phyloP scores from a whole-genome alignment of 2,329 filamentous ascomycete genomes.

The Aaosphaeria arxii region DNA sequence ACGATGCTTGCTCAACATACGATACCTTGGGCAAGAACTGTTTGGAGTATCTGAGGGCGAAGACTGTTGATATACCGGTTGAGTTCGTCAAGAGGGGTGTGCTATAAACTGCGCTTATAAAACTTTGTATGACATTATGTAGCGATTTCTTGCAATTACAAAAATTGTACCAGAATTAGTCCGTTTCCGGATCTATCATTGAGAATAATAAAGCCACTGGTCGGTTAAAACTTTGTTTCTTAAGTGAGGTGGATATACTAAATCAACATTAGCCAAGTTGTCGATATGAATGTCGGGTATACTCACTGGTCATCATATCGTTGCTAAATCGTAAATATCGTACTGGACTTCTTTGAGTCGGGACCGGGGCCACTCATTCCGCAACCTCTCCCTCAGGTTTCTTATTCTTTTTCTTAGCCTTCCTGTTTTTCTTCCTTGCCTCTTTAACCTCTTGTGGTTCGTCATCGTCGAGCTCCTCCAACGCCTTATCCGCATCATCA shows the following conservation, averaged over 20 bases:
- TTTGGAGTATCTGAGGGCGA: constrained; percentile 45
- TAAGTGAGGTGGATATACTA: too few species aligned
- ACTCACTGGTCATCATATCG: too few species aligned
- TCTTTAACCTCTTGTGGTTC: constrained; percentile 5
- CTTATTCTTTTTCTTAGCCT: constrained; percentile 1
- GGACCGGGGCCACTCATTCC: background rate
- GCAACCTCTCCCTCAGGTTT: background rate
- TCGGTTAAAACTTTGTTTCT: too few species aligned
- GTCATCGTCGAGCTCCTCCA: constrained; percentile 18
- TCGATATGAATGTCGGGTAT: too few species aligned
- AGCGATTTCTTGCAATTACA: too few species aligned
- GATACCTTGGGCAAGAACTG: constrained; percentile 49
- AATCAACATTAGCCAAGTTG: too few species aligned
- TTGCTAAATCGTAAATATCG: too few species aligned
- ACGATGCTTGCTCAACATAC: constrained; percentile 42
- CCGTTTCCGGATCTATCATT: too few species aligned
- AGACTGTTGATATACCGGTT: constrained; percentile 45
- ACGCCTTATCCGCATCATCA: constrained; percentile 25
- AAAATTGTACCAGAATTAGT: too few species aligned
- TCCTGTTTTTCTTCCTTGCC: constrained; percentile 6
- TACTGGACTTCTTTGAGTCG: too few species aligned
- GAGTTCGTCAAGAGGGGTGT: constrained; percentile 42
- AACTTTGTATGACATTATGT: too few species aligned
- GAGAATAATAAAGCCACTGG: too few species aligned
- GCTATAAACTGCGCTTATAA: constrained; percentile 6